phyloP scores from a whole-genome alignment of 208 protist species.

The Crithidia brevicula region DNA sequence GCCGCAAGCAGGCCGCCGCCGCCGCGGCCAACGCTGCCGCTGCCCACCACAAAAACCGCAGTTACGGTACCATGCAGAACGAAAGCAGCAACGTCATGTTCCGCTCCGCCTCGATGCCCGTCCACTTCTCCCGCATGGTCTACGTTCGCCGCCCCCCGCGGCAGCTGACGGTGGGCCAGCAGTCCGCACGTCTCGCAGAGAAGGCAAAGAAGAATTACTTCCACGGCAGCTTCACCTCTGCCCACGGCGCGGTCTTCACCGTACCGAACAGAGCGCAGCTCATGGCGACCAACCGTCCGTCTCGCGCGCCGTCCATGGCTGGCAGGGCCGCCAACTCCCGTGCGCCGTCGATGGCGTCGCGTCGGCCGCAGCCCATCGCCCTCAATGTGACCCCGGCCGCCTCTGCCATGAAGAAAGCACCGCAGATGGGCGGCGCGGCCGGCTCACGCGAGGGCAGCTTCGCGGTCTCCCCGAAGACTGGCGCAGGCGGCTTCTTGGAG shows the following conservation, averaged over 20 bases:
- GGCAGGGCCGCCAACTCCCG: constrained; percentile 13
- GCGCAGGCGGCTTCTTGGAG: constrained; percentile 21
- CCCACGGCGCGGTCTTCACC: constrained; percentile 73
- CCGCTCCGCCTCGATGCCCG: constrained; percentile 66
- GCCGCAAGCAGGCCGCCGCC: constrained; percentile 8
- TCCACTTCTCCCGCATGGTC: constrained; percentile 50
- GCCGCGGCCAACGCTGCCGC: constrained; percentile 4
- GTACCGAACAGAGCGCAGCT: constrained; percentile 67
- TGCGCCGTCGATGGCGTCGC: constrained; percentile 21
- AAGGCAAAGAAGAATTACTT: constrained; percentile 75
- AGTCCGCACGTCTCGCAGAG: constrained; percentile 63
- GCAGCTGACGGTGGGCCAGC: constrained; percentile 62
- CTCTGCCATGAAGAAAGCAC: constrained; percentile 56
- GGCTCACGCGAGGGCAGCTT: constrained; percentile 6
- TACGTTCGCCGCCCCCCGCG: constrained; percentile 35
- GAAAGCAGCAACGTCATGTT: constrained; percentile 17
- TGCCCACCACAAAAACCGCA: background rate
- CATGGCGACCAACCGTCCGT: constrained; percentile 46
- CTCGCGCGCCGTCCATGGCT: constrained; percentile 32
- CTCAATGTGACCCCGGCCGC: constrained; percentile 30
- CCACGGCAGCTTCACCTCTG: constrained; percentile 81
- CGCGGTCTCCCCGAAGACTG: background rate
- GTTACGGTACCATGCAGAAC: constrained; percentile 41
- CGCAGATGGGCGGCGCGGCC: no score
- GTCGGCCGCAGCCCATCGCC: constrained; percentile 20